These are phyloP conservation scores for Mycena chlorophos DNA, from an alignment of 768 basidiomycete species.

Conservation along the genomic window DNA sequence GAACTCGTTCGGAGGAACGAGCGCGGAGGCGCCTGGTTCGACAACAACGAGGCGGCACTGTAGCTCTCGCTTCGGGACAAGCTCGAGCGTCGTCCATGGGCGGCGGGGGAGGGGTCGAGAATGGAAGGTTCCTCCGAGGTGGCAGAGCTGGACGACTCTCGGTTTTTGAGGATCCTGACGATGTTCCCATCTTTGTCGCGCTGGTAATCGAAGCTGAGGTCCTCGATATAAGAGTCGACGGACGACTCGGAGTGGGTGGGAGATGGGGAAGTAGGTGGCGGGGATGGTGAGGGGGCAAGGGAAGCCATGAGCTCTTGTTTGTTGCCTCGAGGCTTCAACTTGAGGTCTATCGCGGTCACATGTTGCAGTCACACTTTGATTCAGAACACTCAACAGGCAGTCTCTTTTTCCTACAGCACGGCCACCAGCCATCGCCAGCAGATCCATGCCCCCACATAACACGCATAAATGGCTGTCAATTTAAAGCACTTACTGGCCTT, in stretches of 20 bases:
- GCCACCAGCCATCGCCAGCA: no score
- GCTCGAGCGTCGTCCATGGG: constrained; percentile 28
- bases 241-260: constrained; percentile 62
- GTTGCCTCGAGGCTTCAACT: neutral
- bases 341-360: neutral
- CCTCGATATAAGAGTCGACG: constrained; percentile 44
- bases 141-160: constrained; percentile 42
- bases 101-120: constrained; percentile 23
- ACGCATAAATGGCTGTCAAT: no score
- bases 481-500: no score
- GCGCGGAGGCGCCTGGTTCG: constrained; percentile 34
- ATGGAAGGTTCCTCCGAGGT: constrained; percentile 44
- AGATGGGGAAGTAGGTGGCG: constrained; percentile 32
- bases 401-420: no score
- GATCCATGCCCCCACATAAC: no score
- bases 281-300: constrained; percentile 25
- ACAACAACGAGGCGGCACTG: constrained; percentile 29
- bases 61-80: constrained; percentile 29
- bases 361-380: neutral
- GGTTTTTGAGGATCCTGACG: constrained; percentile 55
- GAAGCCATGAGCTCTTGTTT: neutral
- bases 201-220: constrained; percentile 68
- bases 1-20: constrained; percentile 70
- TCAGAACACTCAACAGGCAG: no score
- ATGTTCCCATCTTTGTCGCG: constrained; percentile 55